phyloP scores from a whole-genome alignment of 208 protist species.

The Acanthamoeba castellanii region DNA sequence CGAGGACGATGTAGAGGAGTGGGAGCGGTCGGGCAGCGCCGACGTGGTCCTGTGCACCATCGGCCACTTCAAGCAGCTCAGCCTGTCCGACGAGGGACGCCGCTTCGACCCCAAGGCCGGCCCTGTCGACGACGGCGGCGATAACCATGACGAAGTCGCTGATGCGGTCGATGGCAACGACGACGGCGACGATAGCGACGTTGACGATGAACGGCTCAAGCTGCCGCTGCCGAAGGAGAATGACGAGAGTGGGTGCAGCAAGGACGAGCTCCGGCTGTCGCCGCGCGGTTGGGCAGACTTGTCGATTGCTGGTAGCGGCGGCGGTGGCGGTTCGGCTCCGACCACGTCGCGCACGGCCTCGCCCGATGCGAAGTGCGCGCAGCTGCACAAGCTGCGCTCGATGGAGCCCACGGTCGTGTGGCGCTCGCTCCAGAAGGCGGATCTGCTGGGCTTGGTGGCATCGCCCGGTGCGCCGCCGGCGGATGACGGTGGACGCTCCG shows the following conservation, averaged over 20 bases:
- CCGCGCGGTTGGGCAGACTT: too few species aligned
- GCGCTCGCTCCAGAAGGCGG: background rate
- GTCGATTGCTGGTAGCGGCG: background rate
- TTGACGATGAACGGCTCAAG: background rate
- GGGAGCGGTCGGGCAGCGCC: background rate
- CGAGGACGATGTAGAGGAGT: conserved; percentile 1
- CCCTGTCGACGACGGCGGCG: background rate
- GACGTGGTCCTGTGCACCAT: conserved; percentile 10
- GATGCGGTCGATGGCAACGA: background rate
- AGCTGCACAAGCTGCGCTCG: background rate
- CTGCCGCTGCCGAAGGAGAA: background rate
- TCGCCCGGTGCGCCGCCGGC: background rate
- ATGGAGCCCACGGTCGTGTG: background rate
- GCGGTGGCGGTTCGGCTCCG: background rate
- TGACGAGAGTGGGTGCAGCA: too few species aligned
- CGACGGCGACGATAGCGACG: background rate
- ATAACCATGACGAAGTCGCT: background rate
- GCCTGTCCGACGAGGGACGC: conserved; percentile 3
- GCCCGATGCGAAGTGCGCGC: background rate
- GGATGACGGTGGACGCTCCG: background rate
- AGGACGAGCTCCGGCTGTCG: too few species aligned
- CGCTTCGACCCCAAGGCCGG: background rate
- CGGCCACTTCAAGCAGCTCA: conserved; percentile 30
- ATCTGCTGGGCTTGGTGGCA: background rate
- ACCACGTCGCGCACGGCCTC: background rate